Percentiles rank a stretch among this genome's conserved stretches.
These are phyloP conservation scores for Simplicillium sp. DNA, from an alignment of 2,329 filamentous ascomycete genomes.

Conservation along the genomic window DNA sequence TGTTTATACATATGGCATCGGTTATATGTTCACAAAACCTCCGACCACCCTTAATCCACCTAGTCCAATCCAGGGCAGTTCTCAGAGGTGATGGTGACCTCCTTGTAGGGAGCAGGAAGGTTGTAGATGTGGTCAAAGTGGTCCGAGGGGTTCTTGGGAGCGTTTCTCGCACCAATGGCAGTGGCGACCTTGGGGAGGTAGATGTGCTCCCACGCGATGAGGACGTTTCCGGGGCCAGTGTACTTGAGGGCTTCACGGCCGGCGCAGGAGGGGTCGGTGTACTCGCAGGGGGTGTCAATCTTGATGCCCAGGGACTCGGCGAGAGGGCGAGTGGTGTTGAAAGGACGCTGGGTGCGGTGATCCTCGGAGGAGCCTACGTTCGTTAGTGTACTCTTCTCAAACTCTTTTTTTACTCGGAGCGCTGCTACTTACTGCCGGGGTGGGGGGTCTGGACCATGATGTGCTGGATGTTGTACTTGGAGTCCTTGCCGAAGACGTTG, in stretches of 20 bases:
- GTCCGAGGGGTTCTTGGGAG: neutral
- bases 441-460: conserved; percentile 45
- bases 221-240: neutral
- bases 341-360: conserved; percentile 1
- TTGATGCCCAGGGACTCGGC: neutral
- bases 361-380: neutral
- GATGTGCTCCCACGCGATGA: neutral
- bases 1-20: too few relatives aligned
- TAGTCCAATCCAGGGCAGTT: neutral
- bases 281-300: neutral
- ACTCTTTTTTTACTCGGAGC: neutral
- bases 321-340: neutral
- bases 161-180: neutral
- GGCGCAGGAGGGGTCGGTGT: conserved; percentile 8
- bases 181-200: neutral
- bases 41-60: too few relatives aligned
- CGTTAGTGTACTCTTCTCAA: neutral
- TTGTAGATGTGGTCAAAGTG: neutral
- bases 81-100: neutral
- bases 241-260: neutral
- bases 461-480: conserved; percentile 40
- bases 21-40: too few relatives aligned
- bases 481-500: conserved; percentile 38
- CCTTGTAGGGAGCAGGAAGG: neutral
- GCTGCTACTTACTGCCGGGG: conserved; percentile 18